Evolutionary conservation across 2,329 filamentous ascomycete genomes (phyloP).

Genomic region (Endoconidiophora polonica): DNA sequence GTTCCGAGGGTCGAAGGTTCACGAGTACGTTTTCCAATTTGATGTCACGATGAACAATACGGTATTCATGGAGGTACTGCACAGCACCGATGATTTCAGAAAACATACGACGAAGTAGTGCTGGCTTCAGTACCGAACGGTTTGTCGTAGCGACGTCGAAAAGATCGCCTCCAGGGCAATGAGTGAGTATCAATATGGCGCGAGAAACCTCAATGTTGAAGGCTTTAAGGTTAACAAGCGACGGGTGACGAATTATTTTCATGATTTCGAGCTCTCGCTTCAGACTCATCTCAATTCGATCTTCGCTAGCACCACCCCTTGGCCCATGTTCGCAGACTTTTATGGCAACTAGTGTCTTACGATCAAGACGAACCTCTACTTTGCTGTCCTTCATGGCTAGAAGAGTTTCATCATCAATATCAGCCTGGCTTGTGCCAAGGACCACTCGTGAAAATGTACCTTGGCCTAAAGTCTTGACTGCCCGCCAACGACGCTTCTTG

Average conservation of each 20-base stretch:
- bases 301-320: constrained; percentile 80
- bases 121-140: constrained; percentile 47
- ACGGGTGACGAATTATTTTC: constrained; percentile 73
- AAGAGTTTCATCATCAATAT: constrained; percentile 27
- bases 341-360: constrained; percentile 76
- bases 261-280: constrained; percentile 93
- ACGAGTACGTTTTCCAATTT: constrained; percentile 95
- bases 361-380: constrained; percentile 26
- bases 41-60: constrained; percentile 91
- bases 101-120: constrained; percentile 69
- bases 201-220: constrained; percentile 73
- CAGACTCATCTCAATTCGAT: constrained; percentile 80
- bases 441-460: constrained; percentile 93
- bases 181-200: constrained; percentile 72
- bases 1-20: constrained; percentile 55
- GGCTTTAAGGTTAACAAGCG: constrained; percentile 76
- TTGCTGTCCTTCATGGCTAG: constrained; percentile 18
- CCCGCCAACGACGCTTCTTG: constrained; percentile 63
- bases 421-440: constrained; percentile 65
- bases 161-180: constrained; percentile 84
- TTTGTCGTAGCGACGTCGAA: constrained; percentile 78
- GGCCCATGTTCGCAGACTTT: constrained; percentile 94
- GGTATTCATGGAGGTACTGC: constrained; percentile 65
- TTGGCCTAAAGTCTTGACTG: constrained; percentile 66
- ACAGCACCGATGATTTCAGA: constrained; percentile 76